Evolutionary conservation across 2,329 filamentous ascomycete genomes (phyloP), one percentile per base, ranked within the genome.

Genomic region (Paecilomyces sp.): DNA sequence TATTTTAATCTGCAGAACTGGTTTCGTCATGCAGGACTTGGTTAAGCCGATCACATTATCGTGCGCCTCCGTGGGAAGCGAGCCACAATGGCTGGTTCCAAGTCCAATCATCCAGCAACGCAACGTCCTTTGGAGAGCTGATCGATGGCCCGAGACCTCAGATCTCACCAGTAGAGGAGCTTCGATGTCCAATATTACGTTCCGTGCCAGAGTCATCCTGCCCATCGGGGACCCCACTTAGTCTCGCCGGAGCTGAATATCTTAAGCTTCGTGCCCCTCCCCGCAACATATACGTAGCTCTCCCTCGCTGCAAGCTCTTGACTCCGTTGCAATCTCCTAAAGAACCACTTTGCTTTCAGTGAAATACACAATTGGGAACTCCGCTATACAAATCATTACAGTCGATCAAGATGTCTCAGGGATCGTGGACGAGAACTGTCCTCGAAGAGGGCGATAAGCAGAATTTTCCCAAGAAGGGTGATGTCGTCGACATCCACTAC

Each of bases 401-500:
- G n/a, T 1, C 4, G 41, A 47, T 18, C 41, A 47, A 47, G n/a
- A 47, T 47, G 41, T 8, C 24, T 31, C 22, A 57, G 22, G 11
- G 28, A n/a, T 25, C 15, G 12, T 62, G 62, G 62, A 83, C 80
- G 61, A 95, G 91, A 81, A 83, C 81, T 56, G 76, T 84, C 64
- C 74, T 87, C 67, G 71, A 77, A 36, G 75, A 83, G 63, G 92
- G 93, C 70, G 82, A 83, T 69, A 79, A 80, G 60, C 81, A 82
- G 60, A 74, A 85, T 68, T 80, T 76, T 65, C 90, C 93, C 60
- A 71, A 77, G 65, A 69, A 71, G 15, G 89, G 90, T 65, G 86
- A 97, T 74, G 85, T 78, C 28, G 90, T 97, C 70, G 85, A 84
- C 71, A 96, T 97, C 72, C 86, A 94, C 78, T 97, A 97, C 83